Conservation (phyloP, 2,329 filamentous ascomycete genomes). For the Fusarium poae region DNA sequence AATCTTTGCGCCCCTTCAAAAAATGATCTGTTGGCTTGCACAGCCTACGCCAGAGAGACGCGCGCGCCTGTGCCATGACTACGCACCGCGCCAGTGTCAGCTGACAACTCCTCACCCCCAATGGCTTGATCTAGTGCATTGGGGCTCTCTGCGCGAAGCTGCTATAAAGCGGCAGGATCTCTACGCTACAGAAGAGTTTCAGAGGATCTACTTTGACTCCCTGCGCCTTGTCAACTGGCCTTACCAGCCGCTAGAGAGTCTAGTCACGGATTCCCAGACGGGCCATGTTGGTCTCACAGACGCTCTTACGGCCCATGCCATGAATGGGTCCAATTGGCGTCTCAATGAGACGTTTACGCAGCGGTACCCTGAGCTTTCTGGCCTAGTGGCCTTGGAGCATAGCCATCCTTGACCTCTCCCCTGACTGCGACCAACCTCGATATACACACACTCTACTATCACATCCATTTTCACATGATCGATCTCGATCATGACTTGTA, state of each 20-base stretch:
- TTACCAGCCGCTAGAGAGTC: constrained; percentile 36
- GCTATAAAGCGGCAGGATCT: constrained; percentile 53
- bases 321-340: constrained; percentile 39
- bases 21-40: constrained; percentile 49
- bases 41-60: constrained; percentile 52
- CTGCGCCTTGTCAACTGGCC: constrained; percentile 55
- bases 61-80: constrained; percentile 37
- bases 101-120: constrained; percentile 48
- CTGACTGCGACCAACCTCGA: background rate
- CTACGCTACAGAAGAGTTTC: constrained; percentile 57
- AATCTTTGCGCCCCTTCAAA: constrained; percentile 51
- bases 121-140: constrained; percentile 53
- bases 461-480: constrained; percentile 13
- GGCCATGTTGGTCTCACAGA: constrained; percentile 42
- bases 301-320: constrained; percentile 37
- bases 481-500: constrained; percentile 16
- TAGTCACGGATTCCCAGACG: constrained; percentile 38
- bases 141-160: constrained; percentile 53
- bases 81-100: constrained; percentile 49
- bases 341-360: constrained; percentile 28
- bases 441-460: background rate
- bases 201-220: constrained; percentile 51
- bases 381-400: constrained; percentile 33
- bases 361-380: constrained; percentile 39
- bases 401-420: constrained; percentile 13